Evolutionary conservation across 441 rosid species (phyloP), one percentile per base, ranked within the genome.

Genomic region (Capsella rubella): DNA sequence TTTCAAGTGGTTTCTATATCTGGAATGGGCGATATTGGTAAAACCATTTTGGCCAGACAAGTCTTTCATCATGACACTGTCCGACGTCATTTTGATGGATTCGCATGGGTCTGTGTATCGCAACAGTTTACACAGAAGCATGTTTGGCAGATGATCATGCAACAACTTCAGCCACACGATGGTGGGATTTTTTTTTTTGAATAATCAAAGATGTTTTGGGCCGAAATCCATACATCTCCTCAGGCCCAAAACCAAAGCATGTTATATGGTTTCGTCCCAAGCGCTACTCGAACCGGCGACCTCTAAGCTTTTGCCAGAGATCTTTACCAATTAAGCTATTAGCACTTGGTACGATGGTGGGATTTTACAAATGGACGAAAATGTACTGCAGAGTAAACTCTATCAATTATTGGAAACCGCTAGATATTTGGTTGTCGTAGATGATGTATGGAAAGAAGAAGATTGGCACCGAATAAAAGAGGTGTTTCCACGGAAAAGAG

Each of bases 371-470:
- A 43, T 76, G 68, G 50, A 42, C 40, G 72, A 49, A 13, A 14
- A 45, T 21, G 56, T 25, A 45, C 51, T 64, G 31, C 64, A 67
- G 1, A 15, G 32, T 34, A 63, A 64, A 7, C 60, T 72, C 57
- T 63, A 46, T 34, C 39, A 58, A 35, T 7, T 67, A 40, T 49
- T 72, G 45, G 50, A 67, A 21, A 59, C 74, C 0, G 63, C 10
- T 28, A 76, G 47, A 49, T 80, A 74, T 76, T 62, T 80, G 32
- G 27, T 79, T 52, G 71, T 79, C n/a, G 63, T 79, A 2, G 72
- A 74, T 45, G 78, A 74, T 49, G 6, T 76, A 13, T 76, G 75
- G 79, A 62, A 27, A 8, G 40, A 12, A 16, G 34, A 54, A 53
- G 34, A 51, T 21, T 70, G 81, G 77, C 69, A 74, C 31, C 0